Percentiles rank a stretch among this genome's conserved stretches.
These are phyloP conservation scores for Fusarium bulbicola DNA, from an alignment of 2,329 filamentous ascomycete genomes.

Conservation along the genomic window DNA sequence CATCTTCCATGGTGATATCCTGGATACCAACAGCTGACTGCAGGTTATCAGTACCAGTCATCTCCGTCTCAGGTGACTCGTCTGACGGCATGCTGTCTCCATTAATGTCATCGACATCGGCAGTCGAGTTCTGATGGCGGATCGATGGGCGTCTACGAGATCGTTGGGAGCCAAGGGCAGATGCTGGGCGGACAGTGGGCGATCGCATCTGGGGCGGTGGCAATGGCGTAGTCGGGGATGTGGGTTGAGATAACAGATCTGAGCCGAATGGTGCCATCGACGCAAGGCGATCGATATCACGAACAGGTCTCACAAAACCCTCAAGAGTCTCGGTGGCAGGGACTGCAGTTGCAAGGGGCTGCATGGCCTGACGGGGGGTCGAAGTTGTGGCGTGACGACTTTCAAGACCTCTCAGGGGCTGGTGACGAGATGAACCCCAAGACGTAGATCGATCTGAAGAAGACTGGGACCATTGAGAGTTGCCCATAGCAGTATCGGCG, in stretches of 20 bases:
- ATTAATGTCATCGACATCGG: constrained; percentile 86
- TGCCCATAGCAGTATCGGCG: constrained; percentile 36
- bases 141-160: constrained; percentile 82
- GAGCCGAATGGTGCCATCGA: constrained; percentile 80
- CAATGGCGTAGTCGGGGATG: constrained; percentile 87
- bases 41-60: constrained; percentile 82
- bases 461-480: constrained; percentile 35
- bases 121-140: constrained; percentile 89
- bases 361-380: constrained; percentile 58
- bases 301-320: constrained; percentile 81
- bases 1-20: constrained; percentile 81
- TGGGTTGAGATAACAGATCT: constrained; percentile 85
- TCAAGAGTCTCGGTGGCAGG: constrained; percentile 75
- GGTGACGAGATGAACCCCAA: constrained; percentile 53
- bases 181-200: constrained; percentile 63
- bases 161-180: constrained; percentile 61
- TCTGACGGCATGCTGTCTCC: constrained; percentile 85
- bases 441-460: constrained; percentile 37
- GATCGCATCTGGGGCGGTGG: constrained; percentile 70
- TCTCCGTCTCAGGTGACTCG: constrained; percentile 78
- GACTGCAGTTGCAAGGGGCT: constrained; percentile 73
- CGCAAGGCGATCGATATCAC: constrained; percentile 82
- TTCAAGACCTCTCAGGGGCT: constrained; percentile 62
- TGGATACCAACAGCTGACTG: constrained; percentile 86
- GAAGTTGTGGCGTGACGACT: constrained; percentile 59